Base-by-base conservation (phyloP, 2,329 filamentous ascomycete genomes). In the Xylariaceae sp. region DNA sequence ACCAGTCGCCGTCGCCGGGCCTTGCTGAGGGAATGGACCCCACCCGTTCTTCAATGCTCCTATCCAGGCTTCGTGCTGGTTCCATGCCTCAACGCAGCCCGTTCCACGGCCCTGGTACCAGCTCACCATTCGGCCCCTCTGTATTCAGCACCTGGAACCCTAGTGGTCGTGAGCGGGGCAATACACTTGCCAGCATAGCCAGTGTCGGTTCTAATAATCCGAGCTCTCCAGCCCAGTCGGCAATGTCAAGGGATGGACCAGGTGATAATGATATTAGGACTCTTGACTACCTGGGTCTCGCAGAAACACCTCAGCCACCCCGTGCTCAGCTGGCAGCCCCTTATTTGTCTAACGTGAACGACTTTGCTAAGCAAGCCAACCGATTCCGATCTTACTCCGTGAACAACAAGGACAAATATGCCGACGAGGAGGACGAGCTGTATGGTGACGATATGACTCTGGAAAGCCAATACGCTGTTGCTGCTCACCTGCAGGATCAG, bases 381-480 rank as follows among this genome's bases (percentile, higher is more conserved):
- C 79, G 92, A 33, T 94, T 96, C 68, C 80, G 92, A 29, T 98
- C 92, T 2, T 96, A 95, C 59, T 98, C 92, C 1, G 92, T 98
- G 45, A 98, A 98, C 60, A 93, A 94, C 36, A 95, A 94, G 61
- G 90, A 96, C 57, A 93, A 92, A 58, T 96, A 96, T 51, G 89
- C 84, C 3, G 87, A 93, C 49, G 82, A 87, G 29, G 89, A 93
- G 33, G 82, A 88, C 17, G 83, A 88, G 12, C 86, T 83, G 39
- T 79, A 72, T 38, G 80, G 72, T 23, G 70, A 70, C 15, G 55
- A 63, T 37, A 54, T 75, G 34, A 60, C 61, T 14, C 61, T 74
- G 28, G 72, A 78, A 38, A 68, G 53, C 39, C 68, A 76, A 33
- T 77, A 77, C 40, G 72, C 81, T 36, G 76, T 74, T 17, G 72